A percentile compares a stretch with the other conserved stretches of the same genome.
Evolutionary conservation across 2,329 filamentous ascomycete genomes (phyloP).

Genomic region (Hypoxylon sp.): DNA sequence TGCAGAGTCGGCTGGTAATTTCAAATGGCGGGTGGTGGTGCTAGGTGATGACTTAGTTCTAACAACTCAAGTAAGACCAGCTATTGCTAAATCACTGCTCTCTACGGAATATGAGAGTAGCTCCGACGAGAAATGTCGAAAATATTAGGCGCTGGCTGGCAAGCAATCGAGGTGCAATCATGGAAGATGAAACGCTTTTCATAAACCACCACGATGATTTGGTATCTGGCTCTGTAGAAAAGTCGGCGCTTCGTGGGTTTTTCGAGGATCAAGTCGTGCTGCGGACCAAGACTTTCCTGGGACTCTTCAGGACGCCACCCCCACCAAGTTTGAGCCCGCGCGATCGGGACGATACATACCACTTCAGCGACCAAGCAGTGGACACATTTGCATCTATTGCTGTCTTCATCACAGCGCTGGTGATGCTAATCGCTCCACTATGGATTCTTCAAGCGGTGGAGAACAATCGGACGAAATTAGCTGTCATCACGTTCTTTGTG

Average conservation of each 20-base stretch:
- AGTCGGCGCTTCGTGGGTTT: neutral
- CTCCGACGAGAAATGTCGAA: slow-evolving; percentile 1
- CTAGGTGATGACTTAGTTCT: too few relatives aligned
- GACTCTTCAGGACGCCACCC: neutral
- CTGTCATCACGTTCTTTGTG: slow-evolving; percentile 1
- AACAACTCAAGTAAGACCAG: neutral
- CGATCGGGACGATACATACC: neutral
- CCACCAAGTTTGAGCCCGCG: neutral
- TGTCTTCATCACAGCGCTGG: neutral
- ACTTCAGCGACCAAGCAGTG: neutral
- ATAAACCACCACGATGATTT: slow-evolving; percentile 4
- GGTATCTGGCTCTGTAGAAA: neutral
- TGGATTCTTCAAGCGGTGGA: slow-evolving; percentile 3
- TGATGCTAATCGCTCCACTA: slow-evolving; percentile 4
- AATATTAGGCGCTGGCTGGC: slow-evolving; percentile 1
- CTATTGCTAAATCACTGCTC: neutral
- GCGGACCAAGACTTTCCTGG: neutral
- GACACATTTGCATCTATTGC: neutral
- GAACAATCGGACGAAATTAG: neutral
- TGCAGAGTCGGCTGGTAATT: too few relatives aligned
- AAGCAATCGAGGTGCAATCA: neutral
- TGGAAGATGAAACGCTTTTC: slow-evolving; percentile 6
- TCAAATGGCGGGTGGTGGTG: too few relatives aligned
- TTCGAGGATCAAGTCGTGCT: slow-evolving; percentile 3
- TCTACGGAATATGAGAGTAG: neutral